Evolutionary conservation across 2,329 filamentous ascomycete species (phyloP), one percentile per base, ranked within the genome.

Genomic region (Geosmithia putterillii): DNA sequence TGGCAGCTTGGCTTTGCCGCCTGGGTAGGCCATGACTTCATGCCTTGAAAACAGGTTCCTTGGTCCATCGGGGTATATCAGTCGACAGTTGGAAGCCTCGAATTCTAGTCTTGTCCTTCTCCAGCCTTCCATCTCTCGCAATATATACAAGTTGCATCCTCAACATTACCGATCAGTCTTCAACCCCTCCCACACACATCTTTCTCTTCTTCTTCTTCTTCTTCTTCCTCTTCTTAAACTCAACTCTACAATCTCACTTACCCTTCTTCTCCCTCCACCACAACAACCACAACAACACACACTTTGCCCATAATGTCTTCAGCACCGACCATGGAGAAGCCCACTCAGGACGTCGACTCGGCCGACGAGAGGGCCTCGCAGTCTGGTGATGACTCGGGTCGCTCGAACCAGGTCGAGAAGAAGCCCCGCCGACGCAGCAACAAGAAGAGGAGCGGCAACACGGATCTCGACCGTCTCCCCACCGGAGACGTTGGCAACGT

Each of bases 381-480:
- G 28, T 32, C 28, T 32, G 28, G 28, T 14, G 28, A 49, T 32
- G 42, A 43, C 22, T 28, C 36, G 6, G 40, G 25, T 32, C 41
- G n/a, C 43, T 41, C 23, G 4, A 37, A n/a, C 32, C 35, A 35
- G n/a, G 44, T 44, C 18, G 46, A 42, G 18, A 44, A 46, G 42
- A 28, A 21, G 32, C 43, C 37, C 28, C 41, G 21, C 8, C 40
- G 23, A 18, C 20, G 35, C 7, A 19, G 44, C 20, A 40, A 50
- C 45, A 58, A 57, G 52, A 54, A 52, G 54, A 56, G 51, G 56
- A 38, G 39, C 18, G 42, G 40, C 21, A 49, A 49, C 6, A 52
- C 52, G 20, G 55, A 60, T 8, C 56, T 67, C 12, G 65, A 66
- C 51, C 54, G 56, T 44, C 57, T 66, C 35, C 57, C 58, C 37